Evolutionary conservation across 2,329 filamentous ascomycete genomes (phyloP), one percentile per base, ranked within the genome.

Genomic region (Fusarium falciforme): DNA sequence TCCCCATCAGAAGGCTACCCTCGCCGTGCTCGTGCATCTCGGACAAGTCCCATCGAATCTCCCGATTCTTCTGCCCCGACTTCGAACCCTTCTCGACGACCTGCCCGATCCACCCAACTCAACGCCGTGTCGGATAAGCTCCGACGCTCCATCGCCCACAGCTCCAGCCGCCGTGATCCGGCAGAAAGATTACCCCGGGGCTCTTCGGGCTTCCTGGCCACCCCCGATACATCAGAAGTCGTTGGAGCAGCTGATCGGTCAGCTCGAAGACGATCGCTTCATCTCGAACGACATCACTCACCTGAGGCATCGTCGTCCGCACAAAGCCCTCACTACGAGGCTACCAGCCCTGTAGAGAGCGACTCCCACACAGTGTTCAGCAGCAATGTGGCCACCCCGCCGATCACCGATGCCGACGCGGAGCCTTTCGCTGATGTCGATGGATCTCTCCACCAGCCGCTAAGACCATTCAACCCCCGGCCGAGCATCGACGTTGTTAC

Each of bases 381-480:
- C 76, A 88, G 86, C 79, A 91, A 87, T 69, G 90, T 92, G 59
- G 92, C 93, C 61, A 94, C 93, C 11, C 93, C 93, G 33, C 93
- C 93, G 8, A 90, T 94, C 73, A 92, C 90, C 10, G 93, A 95
- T 72, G 89, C 91, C 25, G 93, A 95, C 70, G 82, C 90, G 12
- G 92, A 93, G 72, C 88, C 89, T 11, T 88, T 90, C 70, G 84
- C 83, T 25, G 87, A 89, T 57, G 78, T 82, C 6, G 87, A 89
- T 73, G 86, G 88, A 55, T 84, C 86, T 14, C 81, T 89, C 17
- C 84, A 85, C 64, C 83, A 83, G 78, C 84, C 83, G 25, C 80
- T 86, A 66, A 83, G 86, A 38, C 84, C 84, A 74, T 83, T 86
- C 61, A 88, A 85, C 70, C 85, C 85, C 54, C 82, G 87, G 33